Base-by-base conservation (phyloP, 305 asterid species). In the Fraxinus floribunda region DNA sequence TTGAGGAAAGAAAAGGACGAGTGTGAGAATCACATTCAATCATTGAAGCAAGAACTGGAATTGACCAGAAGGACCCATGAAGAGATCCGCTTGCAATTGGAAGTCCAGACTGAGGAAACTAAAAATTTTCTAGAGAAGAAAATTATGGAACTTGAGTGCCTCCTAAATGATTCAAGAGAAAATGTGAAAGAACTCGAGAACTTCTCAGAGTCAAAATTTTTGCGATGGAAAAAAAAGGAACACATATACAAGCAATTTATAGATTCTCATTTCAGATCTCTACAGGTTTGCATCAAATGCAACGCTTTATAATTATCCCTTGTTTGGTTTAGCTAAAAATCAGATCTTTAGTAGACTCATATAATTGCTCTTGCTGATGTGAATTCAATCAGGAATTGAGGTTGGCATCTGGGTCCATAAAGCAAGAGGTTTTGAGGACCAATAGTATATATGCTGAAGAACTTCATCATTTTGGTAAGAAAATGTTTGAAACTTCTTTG, bases 151-250 rank as follows among this genome's bases (percentile, higher is more conserved):
- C 94, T 93, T 75, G 94, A 91, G 85, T 36, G 79, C 75, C 86
- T 88, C 80, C 89, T 94, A 87, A 85, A 83, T 71, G 92, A 89
- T 62, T 93, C 98, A 84, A 86, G 83, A 78, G 90, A 89, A 84
- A 94, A 88, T 85, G 91, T 88, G 24, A 90, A 90, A 84, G 94
- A 95, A 88, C 94, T 95, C 15, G 94, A 93, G 88, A 90, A 91
- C 78, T 91, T 89, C 60, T 86, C 97, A 74, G 97, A 93, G 86
- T 91, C 97, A 60, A 94, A 95, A 83, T 84, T 78, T 81, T 80
- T 91, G 86, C 88, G 39, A 81, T 92, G 94, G 97, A 92, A 89
- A 89, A 91, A 85, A 83, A 94, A 91, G 85, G 99, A 95, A 85
- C 89, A 86, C 64, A 86, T 88, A 75, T 94, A 92, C 89, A 89